Base-by-base conservation (phyloP, 164 flowering plant species). In the Liquidambar formosana region DNA sequence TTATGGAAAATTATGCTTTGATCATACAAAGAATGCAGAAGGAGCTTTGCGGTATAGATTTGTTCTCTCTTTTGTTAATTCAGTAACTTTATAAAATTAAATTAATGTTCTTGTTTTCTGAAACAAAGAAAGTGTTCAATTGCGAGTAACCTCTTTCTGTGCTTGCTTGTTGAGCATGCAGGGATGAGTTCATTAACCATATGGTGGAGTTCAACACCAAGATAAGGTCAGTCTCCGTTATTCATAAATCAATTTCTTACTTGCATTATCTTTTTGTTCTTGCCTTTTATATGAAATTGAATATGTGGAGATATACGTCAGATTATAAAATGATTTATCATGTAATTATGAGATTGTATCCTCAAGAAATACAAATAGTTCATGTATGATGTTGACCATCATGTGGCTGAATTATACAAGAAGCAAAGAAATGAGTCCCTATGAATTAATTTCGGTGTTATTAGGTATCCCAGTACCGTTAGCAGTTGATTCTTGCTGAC, bases 141-240 rank as follows among this genome's bases (percentile, higher is more conserved):
- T 33, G 10, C 10, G 21, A 23, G 27, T 22, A 5, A 63, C 12
- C 51, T 52, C 25, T 38, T 47, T 21, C 41, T 10, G 18, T 43
- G 11, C 14, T 10, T n/a, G 10, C 3, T 67, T 56, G n/a, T 57
- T 74, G 53, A 57, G 44, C n/a, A 33, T 69, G 80, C 89, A 92
- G 97, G 49, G 91, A 90, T 67, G 86, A 82, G 44, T 88, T 90
- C 70, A 79, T 88, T 57, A 43, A 48, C 60, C 73, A 82, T 67
- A 88, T 92, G 93, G 52, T 72, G 51, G 85, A 77, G 65, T 56
- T 88, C 64, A 92, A 92, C 70, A 61, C 67, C n/a, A 61, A 77
- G 74, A 86, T 92, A 79, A 89, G 95, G 97, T 86, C 60, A 8
- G 69, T 70, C 62, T 48, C 60, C 0, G n/a, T 49, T 58, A 45